Conservation (phyloP, 2,329 filamentous ascomycete species). For the Xylaria multiplex region DNA sequence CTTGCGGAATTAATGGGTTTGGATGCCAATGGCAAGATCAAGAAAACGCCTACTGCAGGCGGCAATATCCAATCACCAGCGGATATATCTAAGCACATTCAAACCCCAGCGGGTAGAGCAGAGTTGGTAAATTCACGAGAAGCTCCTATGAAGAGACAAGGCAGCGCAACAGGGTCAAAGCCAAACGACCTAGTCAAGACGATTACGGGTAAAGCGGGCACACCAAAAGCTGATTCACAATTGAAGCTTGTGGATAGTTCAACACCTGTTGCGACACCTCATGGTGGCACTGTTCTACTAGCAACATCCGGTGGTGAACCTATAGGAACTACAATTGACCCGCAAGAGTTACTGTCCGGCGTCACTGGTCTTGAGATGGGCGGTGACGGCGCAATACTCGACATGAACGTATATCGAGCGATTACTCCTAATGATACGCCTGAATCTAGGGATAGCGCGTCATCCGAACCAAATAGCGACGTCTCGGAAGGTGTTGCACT, state of each 20-base stretch:
- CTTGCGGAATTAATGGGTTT: slow-evolving; percentile 61
- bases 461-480: slow-evolving; percentile 70
- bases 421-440: slow-evolving; percentile 72
- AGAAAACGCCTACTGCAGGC: slow-evolving; percentile 49
- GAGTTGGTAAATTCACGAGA: slow-evolving; percentile 63
- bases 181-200: slow-evolving; percentile 47
- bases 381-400: slow-evolving; percentile 60
- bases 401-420: slow-evolving; percentile 64
- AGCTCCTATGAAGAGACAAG: slow-evolving; percentile 62
- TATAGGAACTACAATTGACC: slow-evolving; percentile 57
- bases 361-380: slow-evolving; percentile 55
- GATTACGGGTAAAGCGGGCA: slow-evolving; percentile 40
- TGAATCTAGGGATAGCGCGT: slow-evolving; percentile 68
- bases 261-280: slow-evolving; percentile 25
- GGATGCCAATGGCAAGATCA: slow-evolving; percentile 60
- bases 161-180: slow-evolving; percentile 57
- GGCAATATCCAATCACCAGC: slow-evolving; percentile 41
- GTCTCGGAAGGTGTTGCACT: slow-evolving; percentile 65
- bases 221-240: slow-evolving; percentile 40
- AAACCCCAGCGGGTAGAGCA: slow-evolving; percentile 55
- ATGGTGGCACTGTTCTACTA: slow-evolving; percentile 47
- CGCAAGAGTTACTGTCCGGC: slow-evolving; percentile 58
- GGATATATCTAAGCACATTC: slow-evolving; percentile 60
- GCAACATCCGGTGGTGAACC: neutral
- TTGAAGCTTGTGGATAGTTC: slow-evolving; percentile 42